These are phyloP conservation scores for Alternaria atra DNA, from an alignment of 2,329 filamentous ascomycete genomes.

Conservation along the genomic window DNA sequence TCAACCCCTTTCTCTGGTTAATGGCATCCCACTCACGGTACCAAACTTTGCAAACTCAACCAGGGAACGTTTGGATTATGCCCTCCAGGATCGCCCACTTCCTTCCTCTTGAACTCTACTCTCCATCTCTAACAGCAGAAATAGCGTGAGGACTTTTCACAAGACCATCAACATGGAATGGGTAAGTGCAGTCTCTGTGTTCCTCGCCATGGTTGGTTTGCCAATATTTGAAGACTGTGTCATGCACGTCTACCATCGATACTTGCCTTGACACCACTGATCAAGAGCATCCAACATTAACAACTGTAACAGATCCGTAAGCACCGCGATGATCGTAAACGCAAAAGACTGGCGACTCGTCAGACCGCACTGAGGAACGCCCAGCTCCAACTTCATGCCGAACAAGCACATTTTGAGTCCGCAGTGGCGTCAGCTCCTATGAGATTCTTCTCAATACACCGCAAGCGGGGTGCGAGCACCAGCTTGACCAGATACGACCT, in stretches of 20 bases:
- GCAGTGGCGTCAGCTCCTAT: neutral
- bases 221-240: neutral
- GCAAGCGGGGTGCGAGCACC: neutral
- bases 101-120: neutral
- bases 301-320: neutral
- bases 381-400: neutral
- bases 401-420: neutral
- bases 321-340: neutral
- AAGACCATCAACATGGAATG: neutral
- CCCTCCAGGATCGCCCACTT: neutral
- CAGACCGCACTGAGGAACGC: neutral
- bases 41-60: neutral
- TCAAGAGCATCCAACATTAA: neutral
- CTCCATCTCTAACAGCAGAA: neutral
- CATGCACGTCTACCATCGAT: neutral
- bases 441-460: neutral
- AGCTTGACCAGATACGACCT: neutral
- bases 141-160: neutral
- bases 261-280: neutral
- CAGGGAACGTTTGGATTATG: neutral
- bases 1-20: neutral
- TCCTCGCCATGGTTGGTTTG: neutral
- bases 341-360: neutral
- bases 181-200: neutral
- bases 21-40: neutral